These are phyloP conservation scores for Diplodia seriata DNA, from an alignment of 2,329 filamentous ascomycete species.

Conservation along the genomic window DNA sequence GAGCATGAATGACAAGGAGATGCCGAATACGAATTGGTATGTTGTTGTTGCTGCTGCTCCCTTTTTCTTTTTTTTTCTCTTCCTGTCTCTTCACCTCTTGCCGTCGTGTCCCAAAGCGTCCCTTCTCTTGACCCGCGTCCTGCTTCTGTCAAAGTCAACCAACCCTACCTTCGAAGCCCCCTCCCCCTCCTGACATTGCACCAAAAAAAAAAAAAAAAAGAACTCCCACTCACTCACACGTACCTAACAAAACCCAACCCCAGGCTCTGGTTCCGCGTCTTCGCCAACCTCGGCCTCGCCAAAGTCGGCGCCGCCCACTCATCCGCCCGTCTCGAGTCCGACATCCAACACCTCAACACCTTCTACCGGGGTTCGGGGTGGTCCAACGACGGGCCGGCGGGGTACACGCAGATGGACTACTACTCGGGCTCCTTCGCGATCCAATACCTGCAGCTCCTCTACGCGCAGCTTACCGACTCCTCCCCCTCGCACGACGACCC, in stretches of 20 bases:
- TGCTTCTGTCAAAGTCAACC: not conserved
- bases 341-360: slow-evolving; percentile 79
- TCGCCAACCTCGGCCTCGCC: slow-evolving; percentile 79
- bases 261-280: slow-evolving; percentile 79
- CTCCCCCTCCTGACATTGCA: not conserved
- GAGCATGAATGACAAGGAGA: slow-evolving; percentile 79
- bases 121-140: not conserved
- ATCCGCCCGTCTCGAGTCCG: slow-evolving; percentile 71
- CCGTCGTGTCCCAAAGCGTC: not conserved
- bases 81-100: slow-evolving; percentile 1
- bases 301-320: slow-evolving; percentile 77
- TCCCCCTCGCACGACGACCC: slow-evolving; percentile 57
- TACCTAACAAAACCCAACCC: slow-evolving; percentile 57
- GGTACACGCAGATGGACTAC: slow-evolving; percentile 85
- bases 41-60: no score
- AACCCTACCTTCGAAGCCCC: slow-evolving; percentile 55
- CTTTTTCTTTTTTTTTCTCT: no score
- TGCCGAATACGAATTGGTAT: slow-evolving; percentile 70
- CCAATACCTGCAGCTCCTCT: slow-evolving; percentile 78
- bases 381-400: slow-evolving; percentile 81
- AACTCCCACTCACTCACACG: no score
- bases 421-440: slow-evolving; percentile 85
- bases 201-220: no score
- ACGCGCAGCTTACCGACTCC: slow-evolving; percentile 66
- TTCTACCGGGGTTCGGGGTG: slow-evolving; percentile 84